phyloP scores from a whole-genome alignment of 2,329 filamentous ascomycete genomes.

The Podosphaera aphanis region DNA sequence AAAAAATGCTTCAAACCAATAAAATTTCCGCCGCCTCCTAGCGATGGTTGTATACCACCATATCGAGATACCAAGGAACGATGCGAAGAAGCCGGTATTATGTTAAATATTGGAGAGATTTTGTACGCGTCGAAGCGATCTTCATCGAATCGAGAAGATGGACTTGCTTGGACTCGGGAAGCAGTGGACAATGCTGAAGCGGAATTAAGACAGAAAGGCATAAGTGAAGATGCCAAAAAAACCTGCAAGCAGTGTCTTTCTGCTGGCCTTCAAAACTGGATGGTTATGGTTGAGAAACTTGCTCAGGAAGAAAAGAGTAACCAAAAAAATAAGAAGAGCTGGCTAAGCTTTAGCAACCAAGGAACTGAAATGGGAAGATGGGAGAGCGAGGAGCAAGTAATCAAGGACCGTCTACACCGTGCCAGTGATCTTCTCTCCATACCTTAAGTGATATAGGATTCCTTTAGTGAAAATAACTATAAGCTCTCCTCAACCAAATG shows the following conservation, averaged over 20 bases:
- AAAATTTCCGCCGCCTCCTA: constrained; percentile 45
- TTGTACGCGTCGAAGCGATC: constrained; percentile 41
- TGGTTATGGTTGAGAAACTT: constrained; percentile 49
- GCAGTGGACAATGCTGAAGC: constrained; percentile 62
- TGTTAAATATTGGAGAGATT: constrained; percentile 84
- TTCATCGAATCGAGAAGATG: constrained; percentile 31
- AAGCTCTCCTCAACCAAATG: too few relatives aligned
- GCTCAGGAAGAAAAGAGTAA: constrained; percentile 17
- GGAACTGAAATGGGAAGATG: constrained; percentile 14
- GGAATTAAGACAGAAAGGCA: constrained; percentile 24
- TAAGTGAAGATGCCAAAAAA: constrained; percentile 21
- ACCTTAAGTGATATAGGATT: not conserved
- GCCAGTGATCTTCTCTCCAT: constrained; percentile 9
- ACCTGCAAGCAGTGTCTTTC: constrained; percentile 57
- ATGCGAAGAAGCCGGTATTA: constrained; percentile 69
- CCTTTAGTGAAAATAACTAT: not conserved
- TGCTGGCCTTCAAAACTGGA: constrained; percentile 62
- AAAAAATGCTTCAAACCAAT: constrained; percentile 19
- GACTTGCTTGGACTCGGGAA: constrained; percentile 73
- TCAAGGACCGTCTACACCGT: constrained; percentile 13
- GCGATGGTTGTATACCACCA: constrained; percentile 45
- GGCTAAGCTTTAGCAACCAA: constrained; percentile 12
- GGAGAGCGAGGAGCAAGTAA: constrained; percentile 16
- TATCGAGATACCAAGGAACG: constrained; percentile 37
- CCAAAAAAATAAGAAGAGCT: constrained; percentile 5